Percentiles rank a stretch among this genome's conserved stretches.
Conservation (phyloP, 2,329 filamentous ascomycete genomes). For the Hirsutella minnesotensis region DNA sequence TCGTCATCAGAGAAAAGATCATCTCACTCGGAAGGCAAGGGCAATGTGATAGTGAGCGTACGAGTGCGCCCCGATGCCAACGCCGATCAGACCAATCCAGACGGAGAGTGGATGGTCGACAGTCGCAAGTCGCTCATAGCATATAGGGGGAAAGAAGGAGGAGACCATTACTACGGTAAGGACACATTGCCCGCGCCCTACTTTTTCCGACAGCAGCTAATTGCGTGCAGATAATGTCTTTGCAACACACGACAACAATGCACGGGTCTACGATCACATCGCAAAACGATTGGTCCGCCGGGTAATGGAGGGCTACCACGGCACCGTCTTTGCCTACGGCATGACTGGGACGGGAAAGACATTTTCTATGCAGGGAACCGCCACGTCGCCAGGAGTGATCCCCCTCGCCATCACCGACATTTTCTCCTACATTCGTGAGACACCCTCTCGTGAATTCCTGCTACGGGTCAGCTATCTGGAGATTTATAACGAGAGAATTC, state of each 20-base stretch:
- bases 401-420: slow-evolving; percentile 96
- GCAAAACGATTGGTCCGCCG: slow-evolving; percentile 89
- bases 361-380: slow-evolving; percentile 98
- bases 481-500: slow-evolving; percentile 97
- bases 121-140: slow-evolving; percentile 70
- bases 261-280: slow-evolving; percentile 84
- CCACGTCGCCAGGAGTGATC: slow-evolving; percentile 89
- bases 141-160: slow-evolving; percentile 79
- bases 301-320: slow-evolving; percentile 98
- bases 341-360: slow-evolving; percentile 99
- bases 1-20: slow-evolving; percentile 29
- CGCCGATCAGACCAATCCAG: slow-evolving; percentile 46
- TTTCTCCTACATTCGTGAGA: slow-evolving; percentile 97
- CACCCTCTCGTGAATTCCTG: slow-evolving; percentile 85
- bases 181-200: too few relatives aligned
- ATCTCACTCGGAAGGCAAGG: slow-evolving; percentile 63
- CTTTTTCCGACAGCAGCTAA: slow-evolving; percentile 8
- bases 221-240: slow-evolving; percentile 77
- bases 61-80: slow-evolving; percentile 76
- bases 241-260: slow-evolving; percentile 84
- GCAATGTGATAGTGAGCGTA: slow-evolving; percentile 92
- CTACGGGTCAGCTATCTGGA: slow-evolving; percentile 95
- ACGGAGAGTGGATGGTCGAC: slow-evolving; percentile 88
- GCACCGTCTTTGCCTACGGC: slow-evolving; percentile 95
- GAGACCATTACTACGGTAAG: slow-evolving; percentile 85